Conservation (phyloP, 2,329 filamentous ascomycete species). For the Alternaria longipes region DNA sequence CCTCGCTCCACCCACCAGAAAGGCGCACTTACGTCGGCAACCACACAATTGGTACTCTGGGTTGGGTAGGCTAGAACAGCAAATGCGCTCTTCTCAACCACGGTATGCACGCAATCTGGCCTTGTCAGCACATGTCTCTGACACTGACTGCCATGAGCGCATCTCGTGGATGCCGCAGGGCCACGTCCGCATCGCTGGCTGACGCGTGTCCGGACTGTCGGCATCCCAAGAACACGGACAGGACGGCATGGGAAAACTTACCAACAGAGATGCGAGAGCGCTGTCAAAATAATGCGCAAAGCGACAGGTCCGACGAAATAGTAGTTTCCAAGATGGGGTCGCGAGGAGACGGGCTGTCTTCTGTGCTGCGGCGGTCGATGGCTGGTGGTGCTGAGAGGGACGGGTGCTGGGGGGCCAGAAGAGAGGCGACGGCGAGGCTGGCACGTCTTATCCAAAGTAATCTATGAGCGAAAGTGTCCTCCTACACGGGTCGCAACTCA, state of each 20-base stretch:
- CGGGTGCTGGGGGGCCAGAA: constrained; percentile 7
- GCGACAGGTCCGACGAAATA: background rate
- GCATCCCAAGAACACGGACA: constrained; percentile 18
- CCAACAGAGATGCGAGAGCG: constrained; percentile 6
- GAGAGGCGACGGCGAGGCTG: constrained; percentile 10
- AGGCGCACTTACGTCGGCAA: constrained; percentile 24
- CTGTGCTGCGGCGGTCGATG: constrained; percentile 2
- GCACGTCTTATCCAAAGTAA: background rate
- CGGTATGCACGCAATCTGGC: constrained; percentile 23
- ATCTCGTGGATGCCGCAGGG: constrained; percentile 23
- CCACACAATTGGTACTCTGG: constrained; percentile 4
- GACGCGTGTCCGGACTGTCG: constrained; percentile 21
- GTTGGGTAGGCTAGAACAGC: constrained; percentile 14
- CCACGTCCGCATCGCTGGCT: constrained; percentile 21
- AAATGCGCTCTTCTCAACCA: constrained; percentile 23
- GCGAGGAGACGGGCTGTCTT: background rate
- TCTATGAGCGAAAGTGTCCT: background rate
- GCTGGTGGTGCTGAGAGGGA: constrained; percentile 1
- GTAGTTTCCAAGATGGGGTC: background rate
- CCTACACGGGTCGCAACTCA: background rate
- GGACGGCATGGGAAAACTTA: constrained; percentile 19
- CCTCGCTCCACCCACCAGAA: constrained; percentile 18
- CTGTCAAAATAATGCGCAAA: constrained; percentile 2
- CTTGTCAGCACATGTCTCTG: constrained; percentile 18
- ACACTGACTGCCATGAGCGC: constrained; percentile 12